phyloP scores from a whole-genome alignment of 495 filamentous ascomycete genomes.

The Chaetomium tenue region DNA sequence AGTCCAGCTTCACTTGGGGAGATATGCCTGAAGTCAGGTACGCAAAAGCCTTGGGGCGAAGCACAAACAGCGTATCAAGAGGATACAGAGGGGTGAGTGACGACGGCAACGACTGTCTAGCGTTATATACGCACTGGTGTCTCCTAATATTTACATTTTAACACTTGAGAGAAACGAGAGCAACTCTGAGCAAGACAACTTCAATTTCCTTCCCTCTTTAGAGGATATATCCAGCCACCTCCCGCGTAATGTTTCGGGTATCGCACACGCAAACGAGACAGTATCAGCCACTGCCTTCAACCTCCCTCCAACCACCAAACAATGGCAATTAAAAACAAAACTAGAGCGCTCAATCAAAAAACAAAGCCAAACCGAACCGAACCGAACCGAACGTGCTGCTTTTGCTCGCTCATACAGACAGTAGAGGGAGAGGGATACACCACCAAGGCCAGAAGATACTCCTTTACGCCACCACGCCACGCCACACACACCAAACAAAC shows the following conservation, averaged over 20 bases:
- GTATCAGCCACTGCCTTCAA: not conserved
- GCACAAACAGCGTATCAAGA: too few species aligned
- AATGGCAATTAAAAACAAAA: not conserved
- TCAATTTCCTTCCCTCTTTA: not conserved
- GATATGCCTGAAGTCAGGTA: too few species aligned
- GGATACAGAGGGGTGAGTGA: too few species aligned
- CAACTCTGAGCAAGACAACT: not conserved
- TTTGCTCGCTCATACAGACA: not conserved
- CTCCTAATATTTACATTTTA: not conserved
- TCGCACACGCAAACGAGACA: not conserved
- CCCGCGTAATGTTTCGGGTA: slow-evolving; percentile 5
- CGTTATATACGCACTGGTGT: not conserved
- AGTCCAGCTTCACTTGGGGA: too few species aligned
- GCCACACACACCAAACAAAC: not conserved
- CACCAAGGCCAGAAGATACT: not conserved
- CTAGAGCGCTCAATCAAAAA: not conserved
- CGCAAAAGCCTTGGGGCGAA: too few species aligned
- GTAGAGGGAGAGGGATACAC: not conserved
- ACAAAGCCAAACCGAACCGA: not conserved
- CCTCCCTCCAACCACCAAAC: not conserved
- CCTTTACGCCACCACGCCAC: not conserved
- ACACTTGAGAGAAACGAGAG: not conserved
- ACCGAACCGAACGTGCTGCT: not conserved
- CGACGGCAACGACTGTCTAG: not conserved
- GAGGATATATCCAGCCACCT: not conserved